phyloP scores from a whole-genome alignment of 2,329 filamentous ascomycete genomes.

The Berkeleyomyces basicola region DNA sequence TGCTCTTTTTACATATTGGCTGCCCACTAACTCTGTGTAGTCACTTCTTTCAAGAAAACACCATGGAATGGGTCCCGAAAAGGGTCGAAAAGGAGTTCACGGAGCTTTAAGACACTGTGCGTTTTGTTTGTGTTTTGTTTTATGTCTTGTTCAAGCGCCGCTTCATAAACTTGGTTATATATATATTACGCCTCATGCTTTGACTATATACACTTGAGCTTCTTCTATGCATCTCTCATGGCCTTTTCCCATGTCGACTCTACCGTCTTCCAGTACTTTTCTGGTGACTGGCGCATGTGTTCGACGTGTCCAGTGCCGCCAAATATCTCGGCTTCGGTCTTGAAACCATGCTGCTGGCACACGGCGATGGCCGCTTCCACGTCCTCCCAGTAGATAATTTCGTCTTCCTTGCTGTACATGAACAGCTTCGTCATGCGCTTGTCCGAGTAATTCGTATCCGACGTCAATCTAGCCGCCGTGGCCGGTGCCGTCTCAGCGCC shows the following conservation, averaged over 20 bases:
- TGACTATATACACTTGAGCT: neutral
- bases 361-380: slow-evolving; percentile 36
- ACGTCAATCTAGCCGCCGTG: slow-evolving; percentile 20
- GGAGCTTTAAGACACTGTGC: slow-evolving; percentile 1
- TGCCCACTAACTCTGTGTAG: slow-evolving; percentile 18
- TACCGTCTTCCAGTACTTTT: slow-evolving; percentile 37
- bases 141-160: neutral
- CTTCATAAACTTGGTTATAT: neutral
- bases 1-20: neutral
- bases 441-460: slow-evolving; percentile 22
- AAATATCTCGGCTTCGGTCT: slow-evolving; percentile 34
- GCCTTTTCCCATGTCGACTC: slow-evolving; percentile 6
- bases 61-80: slow-evolving; percentile 21
- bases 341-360: slow-evolving; percentile 32
- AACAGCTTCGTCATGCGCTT: slow-evolving; percentile 32
- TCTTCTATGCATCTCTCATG: neutral
- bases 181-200: neutral
- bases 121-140: slow-evolving; percentile 1
- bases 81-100: neutral
- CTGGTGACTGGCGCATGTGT: slow-evolving; percentile 39
- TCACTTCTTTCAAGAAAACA: slow-evolving; percentile 25
- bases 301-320: slow-evolving; percentile 43
- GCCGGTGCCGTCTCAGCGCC: slow-evolving; percentile 26
- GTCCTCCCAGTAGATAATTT: slow-evolving; percentile 38
- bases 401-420: slow-evolving; percentile 41